Evolutionary conservation across 345 rosid species (phyloP).

Genomic region (Eucalyptus erythrocorys): DNA sequence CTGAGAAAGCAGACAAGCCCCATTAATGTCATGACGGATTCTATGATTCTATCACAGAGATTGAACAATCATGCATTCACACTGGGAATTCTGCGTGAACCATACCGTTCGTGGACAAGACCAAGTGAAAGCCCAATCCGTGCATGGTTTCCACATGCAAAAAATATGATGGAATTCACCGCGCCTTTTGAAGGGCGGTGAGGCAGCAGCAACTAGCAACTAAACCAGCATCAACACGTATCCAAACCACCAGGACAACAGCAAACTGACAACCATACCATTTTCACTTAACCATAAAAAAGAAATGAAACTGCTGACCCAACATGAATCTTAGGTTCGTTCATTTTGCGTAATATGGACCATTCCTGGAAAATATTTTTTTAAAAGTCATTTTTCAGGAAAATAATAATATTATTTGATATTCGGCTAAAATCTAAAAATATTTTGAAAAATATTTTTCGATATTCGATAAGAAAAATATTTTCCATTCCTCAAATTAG

Average conservation of each 20-base stretch:
- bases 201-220: neutral
- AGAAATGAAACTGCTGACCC: neutral
- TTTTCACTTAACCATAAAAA: neutral
- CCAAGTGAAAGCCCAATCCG: neutral
- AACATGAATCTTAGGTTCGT: neutral
- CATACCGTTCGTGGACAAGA: neutral
- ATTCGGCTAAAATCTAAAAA: neutral
- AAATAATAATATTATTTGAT: too few relatives aligned
- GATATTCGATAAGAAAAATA: too few relatives aligned
- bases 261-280: neutral
- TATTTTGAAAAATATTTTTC: too few relatives aligned
- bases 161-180: neutral
- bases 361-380: too few relatives aligned
- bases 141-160: neutral
- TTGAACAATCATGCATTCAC: neutral
- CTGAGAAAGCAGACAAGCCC: neutral
- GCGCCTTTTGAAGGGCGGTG: neutral
- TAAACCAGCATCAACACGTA: neutral
- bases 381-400: too few relatives aligned
- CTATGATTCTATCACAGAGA: neutral
- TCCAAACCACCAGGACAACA: neutral
- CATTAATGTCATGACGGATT: neutral
- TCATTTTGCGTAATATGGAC: too few relatives aligned
- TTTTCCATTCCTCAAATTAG: too few relatives aligned
- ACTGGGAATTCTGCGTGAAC: neutral